Percentiles rank a stretch among this genome's conserved stretches.
These are phyloP conservation scores for Plasmodium cynomolgi DNA, from an alignment of 169 alveolate genomes.

Conservation along the genomic window DNA sequence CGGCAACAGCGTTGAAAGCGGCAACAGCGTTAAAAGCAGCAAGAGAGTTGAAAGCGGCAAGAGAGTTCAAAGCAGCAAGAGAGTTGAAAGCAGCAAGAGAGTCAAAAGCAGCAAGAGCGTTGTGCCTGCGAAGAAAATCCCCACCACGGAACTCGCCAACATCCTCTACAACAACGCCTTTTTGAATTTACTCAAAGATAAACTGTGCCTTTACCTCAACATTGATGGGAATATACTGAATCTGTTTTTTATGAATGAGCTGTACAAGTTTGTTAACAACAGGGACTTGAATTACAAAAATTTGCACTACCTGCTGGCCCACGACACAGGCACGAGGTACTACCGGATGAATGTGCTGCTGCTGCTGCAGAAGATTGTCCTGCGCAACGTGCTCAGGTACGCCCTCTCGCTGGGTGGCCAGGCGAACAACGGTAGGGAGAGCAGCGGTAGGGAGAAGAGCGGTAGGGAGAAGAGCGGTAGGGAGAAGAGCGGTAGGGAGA, in stretches of 20 bases:
- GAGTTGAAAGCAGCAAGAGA: neutral
- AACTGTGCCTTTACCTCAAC: conserved; percentile 21
- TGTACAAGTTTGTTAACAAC: conserved; percentile 20
- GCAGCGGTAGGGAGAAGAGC: neutral
- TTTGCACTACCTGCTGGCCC: neutral
- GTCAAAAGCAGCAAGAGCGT: neutral
- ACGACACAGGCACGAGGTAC: conserved; percentile 2
- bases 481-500: too few relatives aligned
- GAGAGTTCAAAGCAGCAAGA: neutral
- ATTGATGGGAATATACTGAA: conserved; percentile 31
- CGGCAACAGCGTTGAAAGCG: neutral
- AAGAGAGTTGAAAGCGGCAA: neutral
- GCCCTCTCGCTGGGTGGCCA: neutral
- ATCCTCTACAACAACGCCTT: conserved; percentile 7
- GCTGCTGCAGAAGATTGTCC: conserved; percentile 12
- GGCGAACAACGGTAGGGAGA: neutral
- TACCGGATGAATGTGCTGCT: conserved; percentile 14
- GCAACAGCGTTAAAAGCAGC: neutral
- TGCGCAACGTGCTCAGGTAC: conserved; percentile 13
- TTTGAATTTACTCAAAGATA: conserved; percentile 15
- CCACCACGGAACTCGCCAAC: neutral
- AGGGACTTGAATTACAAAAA: conserved; percentile 15
- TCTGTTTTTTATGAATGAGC: conserved; percentile 13
- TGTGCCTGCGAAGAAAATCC: neutral
- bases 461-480: too few relatives aligned